phyloP scores from a whole-genome alignment of 2,329 filamentous ascomycete genomes.

The Aschersonia sp. region DNA sequence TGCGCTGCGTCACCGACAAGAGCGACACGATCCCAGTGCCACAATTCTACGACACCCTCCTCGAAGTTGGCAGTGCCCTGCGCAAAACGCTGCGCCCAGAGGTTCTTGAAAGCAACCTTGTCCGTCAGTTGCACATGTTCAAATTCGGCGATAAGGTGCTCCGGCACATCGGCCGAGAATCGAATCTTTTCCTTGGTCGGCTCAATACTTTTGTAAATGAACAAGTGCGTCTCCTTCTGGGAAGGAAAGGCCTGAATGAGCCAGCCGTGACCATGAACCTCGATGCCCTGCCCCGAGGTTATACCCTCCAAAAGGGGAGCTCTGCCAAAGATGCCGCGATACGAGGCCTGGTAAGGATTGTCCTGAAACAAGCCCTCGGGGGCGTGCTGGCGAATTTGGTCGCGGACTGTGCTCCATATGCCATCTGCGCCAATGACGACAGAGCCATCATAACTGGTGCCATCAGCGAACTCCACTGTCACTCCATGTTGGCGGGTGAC shows the following conservation, averaged over 20 bases:
- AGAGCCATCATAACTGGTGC: not conserved
- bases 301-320: not conserved
- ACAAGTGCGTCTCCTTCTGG: not conserved
- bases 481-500: not conserved
- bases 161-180: not conserved
- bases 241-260: not conserved
- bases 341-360: not conserved
- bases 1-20: not conserved
- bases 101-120: not conserved
- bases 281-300: not conserved
- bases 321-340: not conserved
- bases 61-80: not conserved
- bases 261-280: not conserved
- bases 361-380: not conserved
- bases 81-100: not conserved
- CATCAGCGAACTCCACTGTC: not conserved
- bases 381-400: not conserved
- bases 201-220: not conserved
- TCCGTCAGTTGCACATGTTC: not conserved
- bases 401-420: not conserved
- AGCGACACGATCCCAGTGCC: not conserved
- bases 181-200: not conserved
- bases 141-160: not conserved
- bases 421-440: not conserved
- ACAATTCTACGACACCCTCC: not conserved